Evolutionary conservation across 305 asterid species (phyloP), one percentile per base, ranked within the genome.

Genomic region (Stenogyne calaminthoides): DNA sequence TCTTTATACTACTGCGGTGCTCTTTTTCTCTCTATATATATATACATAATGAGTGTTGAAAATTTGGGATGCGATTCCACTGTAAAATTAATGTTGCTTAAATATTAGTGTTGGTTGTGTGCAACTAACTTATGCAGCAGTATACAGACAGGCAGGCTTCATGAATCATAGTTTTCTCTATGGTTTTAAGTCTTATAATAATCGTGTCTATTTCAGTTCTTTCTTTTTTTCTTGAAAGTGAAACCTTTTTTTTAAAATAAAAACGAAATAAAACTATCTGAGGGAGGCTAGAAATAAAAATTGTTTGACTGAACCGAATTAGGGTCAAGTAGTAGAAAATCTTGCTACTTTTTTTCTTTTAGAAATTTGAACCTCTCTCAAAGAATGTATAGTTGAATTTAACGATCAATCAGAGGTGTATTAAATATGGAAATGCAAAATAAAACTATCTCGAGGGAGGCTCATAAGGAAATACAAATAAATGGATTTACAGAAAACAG

Each of bases 31-130:
- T n/a, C n/a, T n/a, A n/a, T n/a, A n/a, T n/a, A n/a, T n/a, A n/a
- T n/a, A n/a, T 32, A 54, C 7, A 70, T 12, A 55, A 14, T 25
- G 47, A 42, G 9, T n/a, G 54, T 46, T 19, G 67, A 9, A 57
- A 57, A 73, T 54, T 15, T 66, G 49, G 27, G 34, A 42, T 7
- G 51, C 39, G 39, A 47, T 74, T 46, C 79, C 79, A 76, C 80
- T 71, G 68, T 64, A 66, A 49, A 76, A 69, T 32, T 32, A 32
- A 22, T 16, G 32, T n/a, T n/a, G n/a, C n/a, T n/a, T n/a, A n/a
- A n/a, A n/a, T n/a, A n/a, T n/a, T n/a, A n/a, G n/a, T n/a, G n/a
- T 49, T 55, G 56, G 68, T 47, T 19, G 12, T 27, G 3, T 67
- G 57, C 9, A 12, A 64, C 56, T 25, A 55, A 51, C 46, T 67